Evolutionary conservation across 495 filamentous ascomycete genomes (phyloP).

Genomic region (Alectoria sarmentosa): DNA sequence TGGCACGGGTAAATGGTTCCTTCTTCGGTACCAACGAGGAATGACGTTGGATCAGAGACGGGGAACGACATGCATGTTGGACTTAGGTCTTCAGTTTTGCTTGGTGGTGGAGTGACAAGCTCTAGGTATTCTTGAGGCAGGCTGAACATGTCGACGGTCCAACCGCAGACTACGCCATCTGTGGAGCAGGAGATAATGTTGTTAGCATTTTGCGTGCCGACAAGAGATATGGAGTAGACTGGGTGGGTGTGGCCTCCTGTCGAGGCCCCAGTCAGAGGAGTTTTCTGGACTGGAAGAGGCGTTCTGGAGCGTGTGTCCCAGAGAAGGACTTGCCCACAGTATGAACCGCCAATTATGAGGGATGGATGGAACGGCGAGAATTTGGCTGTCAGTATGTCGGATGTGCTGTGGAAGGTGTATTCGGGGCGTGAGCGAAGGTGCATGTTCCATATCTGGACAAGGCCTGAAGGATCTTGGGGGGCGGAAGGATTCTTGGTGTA

Average conservation of each 20-base stretch:
- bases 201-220: conserved; percentile 97
- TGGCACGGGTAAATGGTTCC: conserved; percentile 94
- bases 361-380: conserved; percentile 98
- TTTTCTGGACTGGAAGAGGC: conserved; percentile 86
- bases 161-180: conserved; percentile 92
- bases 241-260: conserved; percentile 80
- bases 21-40: conserved; percentile 94
- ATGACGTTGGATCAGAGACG: conserved; percentile 90
- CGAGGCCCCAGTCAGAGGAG: conserved; percentile 74
- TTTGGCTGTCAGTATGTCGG: conserved; percentile 89
- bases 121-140: conserved; percentile 90
- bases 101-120: conserved; percentile 73
- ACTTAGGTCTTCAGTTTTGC: conserved; percentile 90
- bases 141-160: conserved; percentile 95
- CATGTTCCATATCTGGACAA: conserved; percentile 95
- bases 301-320: conserved; percentile 79
- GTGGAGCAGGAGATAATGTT: conserved; percentile 96
- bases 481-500: conserved; percentile 96
- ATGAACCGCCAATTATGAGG: conserved; percentile 87
- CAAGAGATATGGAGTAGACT: conserved; percentile 89
- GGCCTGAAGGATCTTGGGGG: conserved; percentile 88
- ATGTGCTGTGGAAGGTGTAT: conserved; percentile 93
- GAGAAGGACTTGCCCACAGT: conserved; percentile 93
- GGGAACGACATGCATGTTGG: conserved; percentile 97
- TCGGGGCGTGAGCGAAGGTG: conserved; percentile 90